These are phyloP conservation scores for Lactuca sativa DNA, from an alignment of 129 eudicot species.

Conservation along the genomic window DNA sequence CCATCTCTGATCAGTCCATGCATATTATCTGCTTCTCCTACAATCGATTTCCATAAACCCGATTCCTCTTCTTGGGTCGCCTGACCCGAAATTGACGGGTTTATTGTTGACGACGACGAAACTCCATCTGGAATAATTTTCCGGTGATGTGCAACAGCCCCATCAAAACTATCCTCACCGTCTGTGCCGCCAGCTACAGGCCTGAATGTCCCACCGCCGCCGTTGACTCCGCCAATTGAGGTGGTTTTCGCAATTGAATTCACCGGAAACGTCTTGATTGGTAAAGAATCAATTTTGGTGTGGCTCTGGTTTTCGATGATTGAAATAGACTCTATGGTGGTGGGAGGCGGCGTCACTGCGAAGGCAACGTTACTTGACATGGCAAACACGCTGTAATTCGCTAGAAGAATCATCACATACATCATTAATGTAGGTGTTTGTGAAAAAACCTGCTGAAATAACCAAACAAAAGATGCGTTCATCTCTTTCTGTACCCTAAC, in stretches of 20 bases:
- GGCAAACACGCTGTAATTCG: constrained; percentile 81
- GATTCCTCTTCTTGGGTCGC: constrained; percentile 48
- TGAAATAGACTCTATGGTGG: constrained; percentile 39
- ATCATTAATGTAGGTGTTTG: constrained; percentile 91
- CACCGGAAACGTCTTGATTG: constrained; percentile 40
- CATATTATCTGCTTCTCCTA: constrained; percentile 66
- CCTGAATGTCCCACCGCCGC: constrained; percentile 65
- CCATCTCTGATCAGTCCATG: constrained; percentile 49
- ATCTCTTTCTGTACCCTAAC: constrained; percentile 77
- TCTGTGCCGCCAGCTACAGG: constrained; percentile 67
- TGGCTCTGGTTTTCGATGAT: not conserved
- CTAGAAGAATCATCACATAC: constrained; percentile 82
- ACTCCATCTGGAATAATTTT: constrained; percentile 47
- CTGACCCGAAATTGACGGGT: constrained; percentile 49
- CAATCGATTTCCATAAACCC: constrained; percentile 58
- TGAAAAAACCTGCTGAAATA: constrained; percentile 88
- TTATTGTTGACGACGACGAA: constrained; percentile 30
- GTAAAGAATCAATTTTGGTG: constrained; percentile 48
- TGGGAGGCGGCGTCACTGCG: constrained; percentile 37
- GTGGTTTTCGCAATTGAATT: constrained; percentile 44
- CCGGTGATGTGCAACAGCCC: constrained; percentile 22
- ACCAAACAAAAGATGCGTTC: constrained; percentile 97
- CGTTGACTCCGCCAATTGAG: constrained; percentile 64
- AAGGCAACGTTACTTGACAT: constrained; percentile 53
- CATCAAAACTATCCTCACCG: constrained; percentile 66